Base-by-base conservation (phyloP, 768 basidiomycete genomes). In the Nidularia pulvinata region DNA sequence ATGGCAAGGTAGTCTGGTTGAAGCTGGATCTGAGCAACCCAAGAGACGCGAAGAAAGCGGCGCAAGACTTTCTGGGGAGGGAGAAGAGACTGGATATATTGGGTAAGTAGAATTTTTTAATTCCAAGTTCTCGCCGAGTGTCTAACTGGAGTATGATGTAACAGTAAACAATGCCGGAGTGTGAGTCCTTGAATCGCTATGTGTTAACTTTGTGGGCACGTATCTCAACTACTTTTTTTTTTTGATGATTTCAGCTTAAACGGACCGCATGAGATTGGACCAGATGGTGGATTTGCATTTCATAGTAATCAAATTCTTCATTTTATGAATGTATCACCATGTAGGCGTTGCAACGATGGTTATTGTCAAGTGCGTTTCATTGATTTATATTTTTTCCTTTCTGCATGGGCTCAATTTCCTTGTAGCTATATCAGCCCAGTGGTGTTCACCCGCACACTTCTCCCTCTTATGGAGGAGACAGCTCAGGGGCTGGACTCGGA, bases 41-140 rank as follows among this genome's bases (percentile, higher is more conserved):
- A 2, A 67, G 71, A 34, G 65, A 70, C 32, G 79, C 77, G n/a
- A 81, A 75, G 59, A 66, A 62, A 32, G 62, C 78, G 4, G 85
- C 80, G 0, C 72, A 79, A 47, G 77, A 72, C 39, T 79, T 86
- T 55, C 58, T 82, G 65, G 59, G 49, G 52, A 74, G 63, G 59
- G 85, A 87, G 59, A 64, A 63, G 35, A 71, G 84, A 32, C 59
- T 88, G 52, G 85, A 88, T 59, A 69, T 85, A 6, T 59, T 87
- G 14, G 57, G 84, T 84, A 42, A 11, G 39, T 16, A 16, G 46
- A 7, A 33, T 9, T 35, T 55, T 53, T 37, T 56, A 6, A 19
- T 30, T 22, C 16, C 51, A 46, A 34, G 10, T 5, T 33, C 10
- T 25, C 19, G 37, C 4, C 37, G 13, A 34, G 5, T 37, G 48